Evolutionary conservation across 106 monocot species (phyloP).

Genomic region (Alisma plantagoaquatica): DNA sequence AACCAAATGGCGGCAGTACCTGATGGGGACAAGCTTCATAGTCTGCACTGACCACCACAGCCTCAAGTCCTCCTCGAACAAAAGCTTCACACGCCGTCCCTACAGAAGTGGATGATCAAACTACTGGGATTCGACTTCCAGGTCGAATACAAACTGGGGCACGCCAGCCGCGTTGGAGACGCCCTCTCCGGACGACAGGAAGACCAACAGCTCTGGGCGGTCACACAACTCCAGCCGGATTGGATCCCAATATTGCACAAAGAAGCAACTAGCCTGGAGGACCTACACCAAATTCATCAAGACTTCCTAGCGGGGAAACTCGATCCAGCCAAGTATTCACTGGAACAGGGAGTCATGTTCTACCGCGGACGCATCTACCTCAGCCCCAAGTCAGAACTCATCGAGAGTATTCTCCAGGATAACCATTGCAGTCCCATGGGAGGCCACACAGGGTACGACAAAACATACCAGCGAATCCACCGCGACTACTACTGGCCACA

Average conservation of each 20-base stretch:
- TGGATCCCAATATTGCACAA: no score
- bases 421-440: background rate
- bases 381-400: background rate
- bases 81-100: no score
- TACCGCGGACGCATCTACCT: background rate
- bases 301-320: background rate
- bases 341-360: background rate
- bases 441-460: background rate
- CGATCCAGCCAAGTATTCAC: background rate
- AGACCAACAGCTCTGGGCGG: background rate
- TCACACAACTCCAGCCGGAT: background rate
- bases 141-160: background rate
- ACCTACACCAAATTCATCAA: background rate
- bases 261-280: background rate
- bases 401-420: background rate
- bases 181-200: background rate
- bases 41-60: slow-evolving; percentile 6
- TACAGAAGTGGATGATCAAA: background rate
- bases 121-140: slow-evolving; percentile 6
- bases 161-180: background rate
- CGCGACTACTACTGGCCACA: slow-evolving; percentile 1
- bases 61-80: background rate
- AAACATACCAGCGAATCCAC: background rate
- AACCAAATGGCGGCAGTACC: slow-evolving; percentile 4
- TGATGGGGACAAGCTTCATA: background rate